phyloP scores from a whole-genome alignment of 179 eudicot species.

The Silene noctiflora region DNA sequence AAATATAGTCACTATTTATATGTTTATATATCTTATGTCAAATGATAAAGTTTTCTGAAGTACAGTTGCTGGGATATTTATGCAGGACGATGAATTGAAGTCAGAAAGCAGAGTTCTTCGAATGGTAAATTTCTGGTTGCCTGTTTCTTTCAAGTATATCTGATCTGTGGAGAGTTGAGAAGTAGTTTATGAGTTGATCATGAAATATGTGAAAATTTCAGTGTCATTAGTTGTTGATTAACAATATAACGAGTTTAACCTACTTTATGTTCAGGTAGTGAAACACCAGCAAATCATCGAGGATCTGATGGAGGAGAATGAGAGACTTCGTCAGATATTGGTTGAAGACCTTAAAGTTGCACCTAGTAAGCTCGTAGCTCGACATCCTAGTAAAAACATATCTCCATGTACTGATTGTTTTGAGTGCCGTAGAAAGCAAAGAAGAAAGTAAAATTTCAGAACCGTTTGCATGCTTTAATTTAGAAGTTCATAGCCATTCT shows the following conservation, averaged over 20 bases:
- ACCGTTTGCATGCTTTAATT: not conserved
- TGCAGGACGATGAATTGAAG: slow-evolving; percentile 59
- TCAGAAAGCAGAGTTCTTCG: slow-evolving; percentile 72
- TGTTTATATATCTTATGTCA: not conserved
- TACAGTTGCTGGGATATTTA: slow-evolving; percentile 14
- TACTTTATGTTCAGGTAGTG: slow-evolving; percentile 49
- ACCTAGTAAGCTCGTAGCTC: slow-evolving; percentile 50
- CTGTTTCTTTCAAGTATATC: slow-evolving; percentile 3
- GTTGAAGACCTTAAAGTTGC: slow-evolving; percentile 78
- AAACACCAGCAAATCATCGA: slow-evolving; percentile 84
- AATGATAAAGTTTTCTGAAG: not conserved
- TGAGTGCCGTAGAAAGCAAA: slow-evolving; percentile 81
- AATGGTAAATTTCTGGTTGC: slow-evolving; percentile 50
- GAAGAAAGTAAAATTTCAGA: slow-evolving; percentile 33
- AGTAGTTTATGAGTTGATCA: not conserved
- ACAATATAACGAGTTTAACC: slow-evolving; percentile 2
- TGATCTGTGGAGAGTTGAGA: not conserved
- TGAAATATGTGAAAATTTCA: not conserved
- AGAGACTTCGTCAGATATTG: slow-evolving; percentile 66
- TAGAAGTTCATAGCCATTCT: not conserved
- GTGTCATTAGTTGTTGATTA: not conserved
- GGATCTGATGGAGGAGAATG: slow-evolving; percentile 79
- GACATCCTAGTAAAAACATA: slow-evolving; percentile 29
- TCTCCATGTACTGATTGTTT: slow-evolving; percentile 67
- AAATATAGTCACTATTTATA: no score